These are phyloP conservation scores for Eruca vesicaria DNA, from an alignment of 441 rosid species.

Conservation along the genomic window DNA sequence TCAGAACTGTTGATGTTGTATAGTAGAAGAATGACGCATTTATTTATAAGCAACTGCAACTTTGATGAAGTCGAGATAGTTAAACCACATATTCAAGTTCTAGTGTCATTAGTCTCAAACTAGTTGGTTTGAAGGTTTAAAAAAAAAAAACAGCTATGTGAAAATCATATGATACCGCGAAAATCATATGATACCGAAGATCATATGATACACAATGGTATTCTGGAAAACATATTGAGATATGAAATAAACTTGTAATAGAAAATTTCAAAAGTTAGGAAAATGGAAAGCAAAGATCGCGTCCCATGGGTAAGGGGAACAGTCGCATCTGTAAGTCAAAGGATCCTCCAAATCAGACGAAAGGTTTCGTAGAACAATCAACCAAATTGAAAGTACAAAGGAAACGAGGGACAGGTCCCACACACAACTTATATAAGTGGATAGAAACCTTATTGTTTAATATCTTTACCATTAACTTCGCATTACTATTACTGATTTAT, in stretches of 20 bases:
- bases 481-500: background rate
- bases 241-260: background rate
- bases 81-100: background rate
- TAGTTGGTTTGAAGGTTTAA: background rate
- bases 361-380: conserved; percentile 26
- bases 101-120: background rate
- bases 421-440: conserved; percentile 20
- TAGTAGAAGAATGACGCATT: background rate
- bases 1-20: background rate
- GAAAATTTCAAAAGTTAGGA: background rate
- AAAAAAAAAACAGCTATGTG: background rate
- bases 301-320: conserved; percentile 25
- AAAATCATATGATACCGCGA: background rate
- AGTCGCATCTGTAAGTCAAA: conserved; percentile 21
- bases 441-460: background rate
- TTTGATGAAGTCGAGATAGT: background rate
- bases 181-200: background rate
- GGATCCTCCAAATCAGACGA: conserved; percentile 24
- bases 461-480: background rate
- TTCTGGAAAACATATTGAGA: background rate
- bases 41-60: background rate
- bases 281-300: background rate
- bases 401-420: conserved; percentile 30
- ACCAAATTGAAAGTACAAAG: conserved; percentile 30
- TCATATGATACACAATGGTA: background rate